Conservation (phyloP, 805 yeast genomes). For the Candida xiaguanensis region DNA sequence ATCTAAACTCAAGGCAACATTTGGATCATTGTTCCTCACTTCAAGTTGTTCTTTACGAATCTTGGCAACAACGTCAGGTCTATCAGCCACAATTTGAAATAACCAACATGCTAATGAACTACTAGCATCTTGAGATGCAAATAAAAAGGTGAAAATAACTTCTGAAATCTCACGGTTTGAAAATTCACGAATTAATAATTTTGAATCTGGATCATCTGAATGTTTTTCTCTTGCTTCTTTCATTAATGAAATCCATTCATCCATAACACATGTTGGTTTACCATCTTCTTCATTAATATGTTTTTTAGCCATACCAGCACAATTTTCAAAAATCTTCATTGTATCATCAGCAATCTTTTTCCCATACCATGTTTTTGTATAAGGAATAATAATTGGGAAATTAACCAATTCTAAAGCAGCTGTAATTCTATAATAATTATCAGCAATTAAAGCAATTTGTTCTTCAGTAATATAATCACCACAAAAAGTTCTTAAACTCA, state of each 20-base stretch:
- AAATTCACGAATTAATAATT: conserved; percentile 72
- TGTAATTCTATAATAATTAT: conserved; percentile 86
- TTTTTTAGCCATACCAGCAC: conserved; percentile 85
- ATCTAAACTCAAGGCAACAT: conserved; percentile 57
- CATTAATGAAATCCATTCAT: conserved; percentile 91
- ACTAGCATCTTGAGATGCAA: conserved; percentile 98
- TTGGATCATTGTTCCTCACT: conserved; percentile 76
- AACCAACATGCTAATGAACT: conserved; percentile 97
- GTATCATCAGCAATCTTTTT: conserved; percentile 89
- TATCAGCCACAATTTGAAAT: conserved; percentile 92
- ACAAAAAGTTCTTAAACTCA: conserved; percentile 89
- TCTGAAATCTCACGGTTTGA: conserved; percentile 90
- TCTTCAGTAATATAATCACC: conserved; percentile 92
- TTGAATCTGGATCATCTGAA: conserved; percentile 49
- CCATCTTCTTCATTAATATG: conserved; percentile 72
- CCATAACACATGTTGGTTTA: conserved; percentile 84
- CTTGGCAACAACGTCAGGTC: conserved; percentile 85
- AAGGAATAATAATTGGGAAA: conserved; percentile 95
- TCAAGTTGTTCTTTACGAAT: conserved; percentile 88
- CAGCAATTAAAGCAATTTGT: conserved; percentile 84
- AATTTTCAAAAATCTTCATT: conserved; percentile 83
- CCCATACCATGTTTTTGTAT: conserved; percentile 98
- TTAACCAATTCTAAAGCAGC: conserved; percentile 96
- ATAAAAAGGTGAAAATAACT: conserved; percentile 92
- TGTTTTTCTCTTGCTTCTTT: conserved; percentile 58